These are phyloP conservation scores for Alternaria consortialis DNA, from an alignment of 2,329 filamentous ascomycete genomes.

Conservation along the genomic window DNA sequence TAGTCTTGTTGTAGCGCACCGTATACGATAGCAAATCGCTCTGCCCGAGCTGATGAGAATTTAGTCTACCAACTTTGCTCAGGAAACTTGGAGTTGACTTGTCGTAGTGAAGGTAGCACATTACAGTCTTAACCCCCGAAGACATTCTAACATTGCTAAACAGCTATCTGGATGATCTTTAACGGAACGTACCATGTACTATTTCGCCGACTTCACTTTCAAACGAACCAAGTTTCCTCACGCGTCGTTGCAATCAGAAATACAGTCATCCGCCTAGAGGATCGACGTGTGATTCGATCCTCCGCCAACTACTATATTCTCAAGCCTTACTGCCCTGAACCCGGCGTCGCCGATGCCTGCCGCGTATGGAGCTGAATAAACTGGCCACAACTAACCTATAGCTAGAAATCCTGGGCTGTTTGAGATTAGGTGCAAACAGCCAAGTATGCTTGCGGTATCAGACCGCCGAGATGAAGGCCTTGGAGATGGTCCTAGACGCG, in stretches of 20 bases:
- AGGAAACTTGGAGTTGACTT: neutral
- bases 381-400: neutral
- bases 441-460: neutral
- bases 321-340: neutral
- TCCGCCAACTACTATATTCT: neutral
- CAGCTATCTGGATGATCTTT: neutral
- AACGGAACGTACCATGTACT: neutral
- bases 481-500: neutral
- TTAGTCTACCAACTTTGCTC: neutral
- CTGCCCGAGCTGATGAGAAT: neutral
- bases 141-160: neutral
- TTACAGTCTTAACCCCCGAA: neutral
- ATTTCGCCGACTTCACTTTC: neutral
- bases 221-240: neutral
- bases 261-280: neutral
- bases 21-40: neutral
- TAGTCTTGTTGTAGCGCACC: neutral
- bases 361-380: neutral
- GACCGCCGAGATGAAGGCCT: neutral
- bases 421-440: no score
- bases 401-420: neutral
- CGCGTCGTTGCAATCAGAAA: neutral
- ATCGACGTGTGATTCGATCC: neutral
- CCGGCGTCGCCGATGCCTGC: conserved; percentile 1
- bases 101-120: neutral